Evolutionary conservation across 1,139 yeast genomes (phyloP), one percentile per base, ranked within the genome.

Genomic region (Sugiyamaella sp.): DNA sequence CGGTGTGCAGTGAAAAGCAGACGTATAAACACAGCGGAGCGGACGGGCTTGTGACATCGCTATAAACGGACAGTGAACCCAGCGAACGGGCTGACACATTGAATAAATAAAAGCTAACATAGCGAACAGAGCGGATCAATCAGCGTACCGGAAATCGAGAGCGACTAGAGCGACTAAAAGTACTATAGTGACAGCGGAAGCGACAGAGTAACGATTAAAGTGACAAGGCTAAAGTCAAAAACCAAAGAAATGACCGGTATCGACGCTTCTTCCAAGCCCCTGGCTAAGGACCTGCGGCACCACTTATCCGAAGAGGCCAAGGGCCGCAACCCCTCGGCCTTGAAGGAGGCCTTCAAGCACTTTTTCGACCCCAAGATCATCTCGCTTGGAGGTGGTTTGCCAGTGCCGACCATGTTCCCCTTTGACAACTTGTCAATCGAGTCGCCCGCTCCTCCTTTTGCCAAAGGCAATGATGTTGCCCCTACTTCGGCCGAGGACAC

Each of bases 341-440:
- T 93, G 71, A 93, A 93, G 74, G 75, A 82, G 45, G 95, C 96
- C 19, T 88, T 90, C 77, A 83, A 82, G 68, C 86, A 86, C 74
- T 86, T 76, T 68, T 76, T 77, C 45, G 79, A 81, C 61, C 96
- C 96, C 43, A 82, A 85, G 51, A 78, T 93, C 68, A 84, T 91
- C 54, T 90, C 90, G 67, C 81, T 93, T 58, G 99, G 97, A 53
- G 99, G 99, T 61, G 99, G 99, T 4, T 80, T 93, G 63, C 99
- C 99, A 17, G 74, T 89, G 66, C 76, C 97, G 17, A 91, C 86
- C 62, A 86, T 87, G 71, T 93, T 93, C 80, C 99, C 99, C 49
- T 89, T 91, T 80, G 89, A 89, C 66, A 81, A 81, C 62, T 68
- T 90, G 51, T 69, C 78, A 22, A 85, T 86, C 24, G 84, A 83